These are phyloP conservation scores for Melanogaster broomeanus DNA, from an alignment of 768 basidiomycete species.

Conservation along the genomic window DNA sequence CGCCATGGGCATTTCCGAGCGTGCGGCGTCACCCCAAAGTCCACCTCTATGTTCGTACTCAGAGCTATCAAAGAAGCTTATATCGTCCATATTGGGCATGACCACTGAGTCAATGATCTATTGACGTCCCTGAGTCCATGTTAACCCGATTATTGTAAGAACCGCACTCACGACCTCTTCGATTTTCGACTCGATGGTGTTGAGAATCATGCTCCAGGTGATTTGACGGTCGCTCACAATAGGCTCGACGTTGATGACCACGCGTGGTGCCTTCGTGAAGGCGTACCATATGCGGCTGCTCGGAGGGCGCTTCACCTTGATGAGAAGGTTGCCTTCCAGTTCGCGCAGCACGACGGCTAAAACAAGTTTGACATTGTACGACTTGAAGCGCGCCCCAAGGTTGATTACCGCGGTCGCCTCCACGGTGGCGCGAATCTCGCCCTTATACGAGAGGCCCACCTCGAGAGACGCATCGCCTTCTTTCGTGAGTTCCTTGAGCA, in stretches of 20 bases:
- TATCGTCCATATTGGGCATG: slow-evolving; percentile 97
- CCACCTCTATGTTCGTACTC: slow-evolving; percentile 74
- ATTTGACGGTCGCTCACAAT: slow-evolving; percentile 94
- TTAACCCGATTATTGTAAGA: background rate
- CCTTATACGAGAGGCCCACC: slow-evolving; percentile 80
- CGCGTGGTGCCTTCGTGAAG: slow-evolving; percentile 86
- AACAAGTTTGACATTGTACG: slow-evolving; percentile 87
- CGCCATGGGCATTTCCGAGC: slow-evolving; percentile 36
- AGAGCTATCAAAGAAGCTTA: slow-evolving; percentile 88
- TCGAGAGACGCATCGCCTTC: slow-evolving; percentile 94
- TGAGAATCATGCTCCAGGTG: slow-evolving; percentile 90
- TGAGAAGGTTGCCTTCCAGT: slow-evolving; percentile 85
- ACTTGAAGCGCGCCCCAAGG: slow-evolving; percentile 80
- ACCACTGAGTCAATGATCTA: slow-evolving; percentile 95
- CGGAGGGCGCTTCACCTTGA: slow-evolving; percentile 93
- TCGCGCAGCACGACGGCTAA: slow-evolving; percentile 87
- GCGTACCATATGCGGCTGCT: slow-evolving; percentile 93
- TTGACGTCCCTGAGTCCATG: slow-evolving; percentile 68
- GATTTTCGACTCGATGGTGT: slow-evolving; percentile 85
- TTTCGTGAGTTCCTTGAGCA: slow-evolving; percentile 95
- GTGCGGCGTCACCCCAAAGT: slow-evolving; percentile 80
- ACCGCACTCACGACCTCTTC: slow-evolving; percentile 74
- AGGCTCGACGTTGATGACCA: slow-evolving; percentile 89
- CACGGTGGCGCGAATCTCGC: slow-evolving; percentile 86
- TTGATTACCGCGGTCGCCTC: slow-evolving; percentile 89